phyloP scores from a whole-genome alignment of 768 basidiomycete genomes.

The Favolaschia claudopus region DNA sequence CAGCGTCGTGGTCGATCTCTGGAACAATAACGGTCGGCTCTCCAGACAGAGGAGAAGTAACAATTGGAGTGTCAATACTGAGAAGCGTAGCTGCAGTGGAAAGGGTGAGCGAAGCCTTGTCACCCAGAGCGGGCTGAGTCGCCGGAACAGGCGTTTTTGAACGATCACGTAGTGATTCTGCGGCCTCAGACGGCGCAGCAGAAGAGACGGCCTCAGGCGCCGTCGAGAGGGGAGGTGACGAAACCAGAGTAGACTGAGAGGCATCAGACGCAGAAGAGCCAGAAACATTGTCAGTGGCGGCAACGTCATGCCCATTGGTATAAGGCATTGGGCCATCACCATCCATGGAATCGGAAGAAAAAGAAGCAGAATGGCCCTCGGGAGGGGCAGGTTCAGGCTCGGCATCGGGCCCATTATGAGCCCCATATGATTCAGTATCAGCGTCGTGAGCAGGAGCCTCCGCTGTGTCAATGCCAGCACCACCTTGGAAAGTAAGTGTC shows the following conservation, averaged over 20 bases:
- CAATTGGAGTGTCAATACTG: constrained; percentile 46
- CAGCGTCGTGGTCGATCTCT: constrained; percentile 8
- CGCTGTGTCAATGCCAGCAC: constrained; percentile 49
- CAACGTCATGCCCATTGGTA: constrained; percentile 29
- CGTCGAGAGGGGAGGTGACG: constrained; percentile 45
- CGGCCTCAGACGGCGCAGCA: constrained; percentile 47
- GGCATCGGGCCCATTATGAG: constrained; percentile 29
- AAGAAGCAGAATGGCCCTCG: constrained; percentile 31
- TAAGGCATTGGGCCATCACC: constrained; percentile 29
- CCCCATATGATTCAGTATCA: constrained; percentile 30
- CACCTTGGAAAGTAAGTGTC: constrained; percentile 62
- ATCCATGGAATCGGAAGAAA: constrained; percentile 30
- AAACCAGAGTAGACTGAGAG: constrained; percentile 38
- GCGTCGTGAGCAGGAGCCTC: constrained; percentile 41
- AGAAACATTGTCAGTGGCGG: constrained; percentile 32
- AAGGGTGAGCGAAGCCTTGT: constrained; percentile 49
- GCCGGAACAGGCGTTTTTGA: constrained; percentile 51
- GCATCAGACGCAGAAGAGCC: constrained; percentile 33
- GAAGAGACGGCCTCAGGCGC: constrained; percentile 53
- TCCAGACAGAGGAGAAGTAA: constrained; percentile 29
- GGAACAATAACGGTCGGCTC: constrained; percentile 32
- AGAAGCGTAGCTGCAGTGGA: constrained; percentile 62
- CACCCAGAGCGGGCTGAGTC: constrained; percentile 17
- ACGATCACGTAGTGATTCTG: constrained; percentile 52
- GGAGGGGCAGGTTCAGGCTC: constrained; percentile 36